Conservation (phyloP, 2,329 filamentous ascomycete genomes). For the Didymella keratinophila region DNA sequence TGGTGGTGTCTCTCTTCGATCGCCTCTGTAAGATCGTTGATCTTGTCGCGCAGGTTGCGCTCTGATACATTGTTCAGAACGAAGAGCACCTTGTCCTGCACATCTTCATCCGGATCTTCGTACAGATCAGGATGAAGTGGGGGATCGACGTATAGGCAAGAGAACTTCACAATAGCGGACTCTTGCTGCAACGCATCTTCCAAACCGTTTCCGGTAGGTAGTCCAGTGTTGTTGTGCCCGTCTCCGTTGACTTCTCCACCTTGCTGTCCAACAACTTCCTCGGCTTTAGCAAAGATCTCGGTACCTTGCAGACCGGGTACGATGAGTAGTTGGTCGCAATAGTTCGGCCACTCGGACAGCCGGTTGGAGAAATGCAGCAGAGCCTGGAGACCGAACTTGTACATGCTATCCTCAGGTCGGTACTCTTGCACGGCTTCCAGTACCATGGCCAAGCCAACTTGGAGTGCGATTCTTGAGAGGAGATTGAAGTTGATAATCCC, state of each 20-base stretch:
- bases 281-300: slow-evolving; percentile 81
- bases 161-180: slow-evolving; percentile 74
- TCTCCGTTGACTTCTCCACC: slow-evolving; percentile 65
- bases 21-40: slow-evolving; percentile 79
- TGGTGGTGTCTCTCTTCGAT: slow-evolving; percentile 84
- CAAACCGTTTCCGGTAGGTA: slow-evolving; percentile 72
- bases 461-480: slow-evolving; percentile 86
- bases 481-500: slow-evolving; percentile 95
- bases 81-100: slow-evolving; percentile 93
- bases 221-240: slow-evolving; percentile 56
- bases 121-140: slow-evolving; percentile 69
- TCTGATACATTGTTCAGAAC: slow-evolving; percentile 96
- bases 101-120: slow-evolving; percentile 82
- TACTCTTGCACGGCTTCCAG: slow-evolving; percentile 94
- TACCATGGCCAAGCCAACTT: slow-evolving; percentile 96
- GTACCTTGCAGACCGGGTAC: slow-evolving; percentile 84
- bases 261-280: slow-evolving; percentile 77
- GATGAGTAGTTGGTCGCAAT: slow-evolving; percentile 84
- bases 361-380: slow-evolving; percentile 86
- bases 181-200: slow-evolving; percentile 70
- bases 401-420: slow-evolving; percentile 86
- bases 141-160: slow-evolving; percentile 78
- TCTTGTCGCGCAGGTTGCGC: slow-evolving; percentile 83
- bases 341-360: slow-evolving; percentile 92
- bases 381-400: slow-evolving; percentile 96